Base-by-base conservation (phyloP, 352 stramenopile genomes). In the Globisporangium lucens region DNA sequence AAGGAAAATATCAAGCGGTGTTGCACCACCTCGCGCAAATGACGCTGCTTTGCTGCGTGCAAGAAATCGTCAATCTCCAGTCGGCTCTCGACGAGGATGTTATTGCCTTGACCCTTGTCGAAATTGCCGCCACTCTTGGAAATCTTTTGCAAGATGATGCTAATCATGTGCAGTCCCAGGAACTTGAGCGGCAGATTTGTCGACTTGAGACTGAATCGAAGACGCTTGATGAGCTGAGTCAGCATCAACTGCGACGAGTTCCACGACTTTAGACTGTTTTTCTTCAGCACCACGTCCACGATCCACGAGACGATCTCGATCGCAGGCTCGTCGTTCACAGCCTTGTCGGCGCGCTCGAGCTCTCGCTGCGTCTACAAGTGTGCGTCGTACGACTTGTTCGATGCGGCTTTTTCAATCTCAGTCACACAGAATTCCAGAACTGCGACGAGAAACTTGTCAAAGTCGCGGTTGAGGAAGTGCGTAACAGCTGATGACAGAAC, bases 281-380 rank as follows among this genome's bases (percentile, higher is more conserved):
- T n/a, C 15, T 36, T 60, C 33, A 88, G 56, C 4, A 95, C 66
- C 20, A 67, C 47, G 24, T 93, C 80, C 17, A 91, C 41, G 13
- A 94, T 57, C 85, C 85, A 97, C 5, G 78, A 60, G 22, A 80
- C 79, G 8, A 95, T 66, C 68, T 97, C 89, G n/a, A 97, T 74
- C 17, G 76, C 84, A 15, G 90, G 85, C 17, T 94, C 85, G n/a
- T 73, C 49, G 8, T 80, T 9, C 15, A 83, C 79, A 2, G 63
- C 70, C 7, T 63, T 65, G 60, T 97, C 89, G 7, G 72, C n/a
- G 20, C 76, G 74, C 53, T 65, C 47, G 4, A 95, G 71, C 2
- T 85, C 81, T 17, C 87, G 76, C 33, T 96, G 79, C 0, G 87
- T 95, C 91, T 90, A 98, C 24, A 94, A 38, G 29, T 71, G 53